Conservation (phyloP, 345 rosid species). For the Ceriops decandra region DNA sequence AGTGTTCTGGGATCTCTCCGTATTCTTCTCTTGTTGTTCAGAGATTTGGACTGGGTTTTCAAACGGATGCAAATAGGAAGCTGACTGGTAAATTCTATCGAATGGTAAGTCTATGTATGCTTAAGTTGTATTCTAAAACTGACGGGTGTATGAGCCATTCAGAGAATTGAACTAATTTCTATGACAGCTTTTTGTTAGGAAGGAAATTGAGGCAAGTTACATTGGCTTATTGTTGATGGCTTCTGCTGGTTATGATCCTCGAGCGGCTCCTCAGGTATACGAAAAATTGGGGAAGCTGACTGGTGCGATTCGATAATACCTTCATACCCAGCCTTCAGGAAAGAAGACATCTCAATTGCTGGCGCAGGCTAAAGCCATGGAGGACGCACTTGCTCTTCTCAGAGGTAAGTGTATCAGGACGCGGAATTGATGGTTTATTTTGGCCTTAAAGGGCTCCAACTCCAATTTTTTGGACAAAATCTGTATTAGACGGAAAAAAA, state of each 20-base stretch:
- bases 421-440: constrained; percentile 70
- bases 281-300: too few relatives aligned
- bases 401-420: constrained; percentile 55
- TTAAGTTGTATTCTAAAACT: not conserved
- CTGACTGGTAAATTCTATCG: too few relatives aligned
- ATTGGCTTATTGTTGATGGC: constrained; percentile 77
- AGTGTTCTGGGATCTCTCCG: constrained; percentile 38
- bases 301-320: constrained; percentile 53
- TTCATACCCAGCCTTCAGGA: constrained; percentile 90
- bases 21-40: constrained; percentile 24
- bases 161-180: not conserved
- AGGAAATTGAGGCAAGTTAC: constrained; percentile 94
- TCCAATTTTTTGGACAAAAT: not conserved
- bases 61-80: constrained; percentile 10
- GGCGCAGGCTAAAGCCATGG: constrained; percentile 80
- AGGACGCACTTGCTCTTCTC: constrained; percentile 71
- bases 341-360: constrained; percentile 68
- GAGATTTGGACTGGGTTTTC: constrained; percentile 19
- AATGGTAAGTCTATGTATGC: not conserved
- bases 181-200: constrained; percentile 32
- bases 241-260: constrained; percentile 87
- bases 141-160: not conserved
- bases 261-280: constrained; percentile 62
- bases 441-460: constrained; percentile 34
- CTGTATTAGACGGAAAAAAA: too few relatives aligned